Conservation (phyloP, 2,329 filamentous ascomycete species). For the Ploettnerulaceae sp. region DNA sequence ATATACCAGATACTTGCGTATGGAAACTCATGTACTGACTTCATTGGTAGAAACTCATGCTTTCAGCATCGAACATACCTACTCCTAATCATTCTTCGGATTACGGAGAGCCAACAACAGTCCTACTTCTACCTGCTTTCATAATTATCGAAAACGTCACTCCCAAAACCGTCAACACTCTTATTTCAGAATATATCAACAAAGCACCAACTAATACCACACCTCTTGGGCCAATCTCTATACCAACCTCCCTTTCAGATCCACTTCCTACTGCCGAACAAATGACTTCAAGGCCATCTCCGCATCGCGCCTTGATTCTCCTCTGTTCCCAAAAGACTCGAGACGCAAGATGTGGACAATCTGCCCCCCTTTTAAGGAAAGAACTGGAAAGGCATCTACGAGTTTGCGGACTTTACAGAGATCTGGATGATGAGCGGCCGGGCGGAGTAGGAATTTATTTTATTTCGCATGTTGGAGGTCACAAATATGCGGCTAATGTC, state of each 20-base stretch:
- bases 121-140: constrained; percentile 82
- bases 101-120: constrained; percentile 67
- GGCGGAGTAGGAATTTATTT: constrained; percentile 96
- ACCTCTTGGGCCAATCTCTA: constrained; percentile 56
- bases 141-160: constrained; percentile 78
- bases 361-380: constrained; percentile 78
- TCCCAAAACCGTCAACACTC: constrained; percentile 63
- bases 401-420: constrained; percentile 77
- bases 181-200: constrained; percentile 68
- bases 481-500: constrained; percentile 94
- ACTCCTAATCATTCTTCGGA: constrained; percentile 62
- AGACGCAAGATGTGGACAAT: constrained; percentile 91
- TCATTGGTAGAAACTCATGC: constrained; percentile 65
- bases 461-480: constrained; percentile 91
- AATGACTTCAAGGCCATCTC: constrained; percentile 60
- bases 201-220: constrained; percentile 68
- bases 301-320: constrained; percentile 81
- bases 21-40: constrained; percentile 9
- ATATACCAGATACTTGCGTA: constrained; percentile 20
- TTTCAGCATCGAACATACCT: constrained; percentile 88
- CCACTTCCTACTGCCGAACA: constrained; percentile 34
- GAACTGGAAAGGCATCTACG: constrained; percentile 88
- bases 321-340: constrained; percentile 94
- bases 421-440: constrained; percentile 80
- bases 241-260: constrained; percentile 33